A percentile compares a stretch with the other conserved stretches of the same genome.
These are phyloP conservation scores for Phialophora chinensis DNA, from an alignment of 2,329 filamentous ascomycete species.

Conservation along the genomic window DNA sequence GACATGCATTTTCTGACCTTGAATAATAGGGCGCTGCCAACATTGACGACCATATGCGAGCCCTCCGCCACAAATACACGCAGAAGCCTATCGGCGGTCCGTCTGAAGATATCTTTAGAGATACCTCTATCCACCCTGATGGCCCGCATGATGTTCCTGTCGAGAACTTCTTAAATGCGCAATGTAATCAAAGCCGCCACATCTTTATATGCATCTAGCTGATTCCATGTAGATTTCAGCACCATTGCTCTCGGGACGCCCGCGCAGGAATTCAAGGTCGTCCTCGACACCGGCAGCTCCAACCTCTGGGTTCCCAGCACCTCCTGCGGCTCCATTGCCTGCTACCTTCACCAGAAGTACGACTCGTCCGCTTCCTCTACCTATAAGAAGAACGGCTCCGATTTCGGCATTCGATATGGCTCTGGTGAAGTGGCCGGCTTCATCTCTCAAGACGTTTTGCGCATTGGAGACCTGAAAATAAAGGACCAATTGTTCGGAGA, in stretches of 20 bases:
- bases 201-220: neutral
- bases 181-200: conserved; percentile 74
- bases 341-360: conserved; percentile 97
- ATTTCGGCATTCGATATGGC: conserved; percentile 93
- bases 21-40: conserved; percentile 70
- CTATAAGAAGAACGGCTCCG: conserved; percentile 90
- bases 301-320: conserved; percentile 97
- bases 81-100: conserved; percentile 96
- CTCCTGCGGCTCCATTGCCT: conserved; percentile 92
- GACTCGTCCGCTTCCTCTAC: conserved; percentile 86
- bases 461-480: conserved; percentile 87
- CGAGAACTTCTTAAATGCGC: conserved; percentile 97
- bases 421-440: conserved; percentile 93
- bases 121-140: conserved; percentile 69
- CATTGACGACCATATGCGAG: conserved; percentile 79
- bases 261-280: conserved; percentile 94
- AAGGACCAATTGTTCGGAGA: conserved; percentile 94
- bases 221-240: conserved; percentile 76
- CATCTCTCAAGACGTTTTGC: conserved; percentile 84
- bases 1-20: conserved; percentile 11
- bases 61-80: conserved; percentile 88
- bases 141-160: conserved; percentile 79
- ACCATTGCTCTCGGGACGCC: conserved; percentile 92
- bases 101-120: conserved; percentile 79
- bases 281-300: conserved; percentile 97